Conservation (phyloP, 352 stramenopile species). For the Pelagophyceae sp. region DNA sequence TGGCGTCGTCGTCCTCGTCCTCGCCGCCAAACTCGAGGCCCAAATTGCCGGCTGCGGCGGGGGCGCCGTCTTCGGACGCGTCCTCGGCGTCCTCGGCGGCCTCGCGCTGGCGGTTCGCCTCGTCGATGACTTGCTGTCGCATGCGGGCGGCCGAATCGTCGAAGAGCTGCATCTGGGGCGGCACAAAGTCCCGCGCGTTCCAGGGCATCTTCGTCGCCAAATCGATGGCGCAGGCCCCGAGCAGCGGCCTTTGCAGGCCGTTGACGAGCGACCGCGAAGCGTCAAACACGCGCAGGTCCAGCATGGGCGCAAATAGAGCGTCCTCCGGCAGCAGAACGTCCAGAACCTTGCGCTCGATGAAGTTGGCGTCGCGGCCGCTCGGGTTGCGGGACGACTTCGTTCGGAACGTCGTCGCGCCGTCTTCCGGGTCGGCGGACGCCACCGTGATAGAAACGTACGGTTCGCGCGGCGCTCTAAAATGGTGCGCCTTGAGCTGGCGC, state of each 20-base stretch:
- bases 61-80: background rate
- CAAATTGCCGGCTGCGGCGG: background rate
- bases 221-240: constrained; percentile 23
- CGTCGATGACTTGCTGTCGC: background rate
- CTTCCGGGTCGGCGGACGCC: background rate
- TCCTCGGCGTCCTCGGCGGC: background rate
- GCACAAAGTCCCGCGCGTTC: constrained; percentile 14
- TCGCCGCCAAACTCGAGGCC: background rate
- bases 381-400: constrained; percentile 18
- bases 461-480: constrained; percentile 11
- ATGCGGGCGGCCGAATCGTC: background rate
- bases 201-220: constrained; percentile 21
- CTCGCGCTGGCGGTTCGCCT: background rate
- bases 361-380: constrained; percentile 23
- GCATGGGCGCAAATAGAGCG: constrained; percentile 15
- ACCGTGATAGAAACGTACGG: constrained; percentile 22
- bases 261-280: background rate
- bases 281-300: constrained; percentile 24
- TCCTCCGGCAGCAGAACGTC: constrained; percentile 19
- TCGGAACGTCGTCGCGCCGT: background rate
- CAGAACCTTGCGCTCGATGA: constrained; percentile 22
- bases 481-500: constrained; percentile 24
- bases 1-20: background rate
- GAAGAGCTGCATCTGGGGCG: constrained; percentile 14
- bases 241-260: constrained; percentile 13